These are phyloP conservation scores for Pyricularia sp. DNA, from an alignment of 2,329 filamentous ascomycete genomes.

Conservation along the genomic window DNA sequence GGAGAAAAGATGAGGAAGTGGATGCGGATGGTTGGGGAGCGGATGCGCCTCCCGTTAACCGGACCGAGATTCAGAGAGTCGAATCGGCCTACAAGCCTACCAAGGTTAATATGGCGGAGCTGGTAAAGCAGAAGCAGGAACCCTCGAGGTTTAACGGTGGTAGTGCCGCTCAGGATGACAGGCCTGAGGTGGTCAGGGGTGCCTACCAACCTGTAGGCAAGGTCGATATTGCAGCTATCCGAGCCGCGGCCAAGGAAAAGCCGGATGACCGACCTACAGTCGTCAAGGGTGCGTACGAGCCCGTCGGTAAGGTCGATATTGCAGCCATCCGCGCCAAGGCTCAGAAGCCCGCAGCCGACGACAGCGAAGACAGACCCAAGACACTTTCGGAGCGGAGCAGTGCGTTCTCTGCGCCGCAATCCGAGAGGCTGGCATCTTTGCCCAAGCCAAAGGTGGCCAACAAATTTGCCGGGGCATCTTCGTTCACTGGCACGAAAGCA, in stretches of 20 bases:
- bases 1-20: slow-evolving; percentile 47
- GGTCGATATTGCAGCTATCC: slow-evolving; percentile 90
- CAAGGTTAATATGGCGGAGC: slow-evolving; percentile 84
- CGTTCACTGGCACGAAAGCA: slow-evolving; percentile 81
- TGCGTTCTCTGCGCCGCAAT: slow-evolving; percentile 56
- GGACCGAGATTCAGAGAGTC: slow-evolving; percentile 85
- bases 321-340: slow-evolving; percentile 81
- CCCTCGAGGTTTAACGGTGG: slow-evolving; percentile 49
- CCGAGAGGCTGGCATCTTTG: slow-evolving; percentile 74
- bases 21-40: slow-evolving; percentile 90
- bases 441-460: slow-evolving; percentile 95
- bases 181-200: slow-evolving; percentile 64
- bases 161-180: slow-evolving; percentile 31
- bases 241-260: slow-evolving; percentile 59
- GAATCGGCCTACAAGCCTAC: slow-evolving; percentile 88
- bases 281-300: slow-evolving; percentile 91
- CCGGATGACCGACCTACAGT: slow-evolving; percentile 72
- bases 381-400: slow-evolving; percentile 68
- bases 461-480: slow-evolving; percentile 62
- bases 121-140: slow-evolving; percentile 64
- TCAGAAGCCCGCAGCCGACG: slow-evolving; percentile 47
- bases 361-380: slow-evolving; percentile 38
- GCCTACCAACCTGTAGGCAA: slow-evolving; percentile 92
- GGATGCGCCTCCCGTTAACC: slow-evolving; percentile 84
- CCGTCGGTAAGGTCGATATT: slow-evolving; percentile 94